Percentiles rank a stretch among this genome's conserved stretches.
These are phyloP conservation scores for Dalbergia cultrata DNA, from an alignment of 306 rosid species.

Conservation along the genomic window DNA sequence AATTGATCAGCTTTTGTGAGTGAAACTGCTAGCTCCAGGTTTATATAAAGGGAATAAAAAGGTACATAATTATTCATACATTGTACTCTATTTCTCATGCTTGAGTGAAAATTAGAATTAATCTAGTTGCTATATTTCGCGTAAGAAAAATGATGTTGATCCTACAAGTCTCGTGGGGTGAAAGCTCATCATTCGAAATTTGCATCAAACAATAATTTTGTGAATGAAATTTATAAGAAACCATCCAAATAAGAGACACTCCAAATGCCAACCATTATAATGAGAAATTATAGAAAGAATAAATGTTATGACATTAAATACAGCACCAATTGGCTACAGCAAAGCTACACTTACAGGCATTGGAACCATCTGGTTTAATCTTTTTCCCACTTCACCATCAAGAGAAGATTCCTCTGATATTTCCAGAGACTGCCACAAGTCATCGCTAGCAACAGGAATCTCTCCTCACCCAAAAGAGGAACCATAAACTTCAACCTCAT, in stretches of 20 bases:
- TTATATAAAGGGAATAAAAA: no score
- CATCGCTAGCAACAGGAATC: conserved; percentile 49
- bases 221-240: conserved; percentile 2
- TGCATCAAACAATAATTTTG: conserved; percentile 1
- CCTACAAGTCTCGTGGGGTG: conserved; percentile 7
- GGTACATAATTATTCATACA: not conserved
- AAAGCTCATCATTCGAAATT: not conserved
- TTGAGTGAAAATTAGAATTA: conserved; percentile 4
- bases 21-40: no score
- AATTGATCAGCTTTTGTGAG: not conserved
- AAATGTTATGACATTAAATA: conserved; percentile 23
- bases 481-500: conserved; percentile 51
- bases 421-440: conserved; percentile 59
- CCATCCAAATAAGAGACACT: conserved; percentile 26
- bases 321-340: conserved; percentile 9
- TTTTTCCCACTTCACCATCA: conserved; percentile 95
- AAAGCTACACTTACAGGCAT: conserved; percentile 77
- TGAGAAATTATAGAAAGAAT: not conserved
- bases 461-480: conserved; percentile 59
- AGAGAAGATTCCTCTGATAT: conserved; percentile 80
- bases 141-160: not conserved
- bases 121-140: conserved; percentile 25
- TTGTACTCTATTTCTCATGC: conserved; percentile 9
- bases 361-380: conserved; percentile 85
- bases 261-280: conserved; percentile 13